Evolutionary conservation across 2,329 filamentous ascomycete species (phyloP), one percentile per base, ranked within the genome.

Genomic region (Grosmannia clavigera): DNA sequence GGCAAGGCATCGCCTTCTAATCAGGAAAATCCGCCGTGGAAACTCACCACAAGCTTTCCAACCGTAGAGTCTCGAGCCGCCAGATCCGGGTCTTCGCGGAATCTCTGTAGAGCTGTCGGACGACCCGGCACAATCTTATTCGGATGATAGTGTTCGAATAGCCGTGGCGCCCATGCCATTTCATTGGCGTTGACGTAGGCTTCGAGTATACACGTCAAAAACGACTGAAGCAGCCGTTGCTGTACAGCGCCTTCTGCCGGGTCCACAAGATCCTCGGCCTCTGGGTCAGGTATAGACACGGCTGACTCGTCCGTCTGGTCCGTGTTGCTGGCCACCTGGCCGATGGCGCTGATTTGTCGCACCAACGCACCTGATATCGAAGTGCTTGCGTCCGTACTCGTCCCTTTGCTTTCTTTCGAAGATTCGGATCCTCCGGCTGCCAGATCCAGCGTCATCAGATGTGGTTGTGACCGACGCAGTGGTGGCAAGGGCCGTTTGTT

Each of bases 161-260:
- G 70, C 57, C 88, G 75, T 16, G 80, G 74, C 2, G 83, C 78
- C 84, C 83, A 86, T 54, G 81, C 78, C 69, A 86, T 70, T 29
- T 75, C 74, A 64, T 84, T 80, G 7, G 73, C 75, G 64, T 84
- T 83, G 62, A 89, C 79, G 65, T 90, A 92, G 54, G 86, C 81
- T 68, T 92, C 88, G 12, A 92, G 73, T 22, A 92, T 74, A 68
- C 88, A 87, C 0, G 87, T 90, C n/a, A 90, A 78, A 70, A 94
- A 92, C 1, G 85, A 84, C 67, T 90, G 85, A 29, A 92, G 72
- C 19, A 92, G 74, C 61, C 80, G 82, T 43, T 76, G 76, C 67
- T 86, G 82, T 62, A 91, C 74, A 10, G 77, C 79, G 2, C 74
- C 74, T 69, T 92, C 87, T 43, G 78, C 76, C 6, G 78, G 77